Percentiles rank a stretch among this genome's conserved stretches.
Conservation (phyloP, 202 grass and related monocot species). For the Musa balbisiana region DNA sequence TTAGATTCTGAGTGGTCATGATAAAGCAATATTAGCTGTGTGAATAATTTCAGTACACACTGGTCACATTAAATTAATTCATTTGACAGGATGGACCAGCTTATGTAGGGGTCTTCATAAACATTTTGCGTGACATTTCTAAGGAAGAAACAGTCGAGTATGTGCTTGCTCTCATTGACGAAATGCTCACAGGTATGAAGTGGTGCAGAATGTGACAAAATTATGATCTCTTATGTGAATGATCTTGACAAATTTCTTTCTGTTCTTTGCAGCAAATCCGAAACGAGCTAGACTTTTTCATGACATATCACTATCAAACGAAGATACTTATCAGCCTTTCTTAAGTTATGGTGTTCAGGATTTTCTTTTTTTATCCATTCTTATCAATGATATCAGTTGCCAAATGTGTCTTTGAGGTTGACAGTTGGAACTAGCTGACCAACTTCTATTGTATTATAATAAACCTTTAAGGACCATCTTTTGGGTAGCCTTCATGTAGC, state of each 20-base stretch:
- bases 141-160: slow-evolving; percentile 98
- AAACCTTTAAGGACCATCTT: not conserved
- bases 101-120: slow-evolving; percentile 67
- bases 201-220: not conserved
- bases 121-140: slow-evolving; percentile 64
- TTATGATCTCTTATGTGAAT: slow-evolving; percentile 7
- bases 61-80: not conserved
- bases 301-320: slow-evolving; percentile 61
- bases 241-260: slow-evolving; percentile 4
- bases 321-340: slow-evolving; percentile 92
- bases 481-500: no score
- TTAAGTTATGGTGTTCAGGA: slow-evolving; percentile 42
- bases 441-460: not conserved
- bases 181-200: slow-evolving; percentile 75
- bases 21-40: not conserved
- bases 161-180: slow-evolving; percentile 88
- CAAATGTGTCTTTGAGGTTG: not conserved
- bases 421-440: not conserved
- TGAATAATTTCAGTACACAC: not conserved
- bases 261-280: slow-evolving; percentile 69
- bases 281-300: slow-evolving; percentile 73
- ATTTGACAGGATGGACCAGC: slow-evolving; percentile 70
- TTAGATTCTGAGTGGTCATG: not conserved
- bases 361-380: slow-evolving; percentile 24
- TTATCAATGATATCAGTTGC: not conserved